These are phyloP conservation scores for Neurospora intermedia DNA, from an alignment of 495 filamentous ascomycete species.

Conservation along the genomic window DNA sequence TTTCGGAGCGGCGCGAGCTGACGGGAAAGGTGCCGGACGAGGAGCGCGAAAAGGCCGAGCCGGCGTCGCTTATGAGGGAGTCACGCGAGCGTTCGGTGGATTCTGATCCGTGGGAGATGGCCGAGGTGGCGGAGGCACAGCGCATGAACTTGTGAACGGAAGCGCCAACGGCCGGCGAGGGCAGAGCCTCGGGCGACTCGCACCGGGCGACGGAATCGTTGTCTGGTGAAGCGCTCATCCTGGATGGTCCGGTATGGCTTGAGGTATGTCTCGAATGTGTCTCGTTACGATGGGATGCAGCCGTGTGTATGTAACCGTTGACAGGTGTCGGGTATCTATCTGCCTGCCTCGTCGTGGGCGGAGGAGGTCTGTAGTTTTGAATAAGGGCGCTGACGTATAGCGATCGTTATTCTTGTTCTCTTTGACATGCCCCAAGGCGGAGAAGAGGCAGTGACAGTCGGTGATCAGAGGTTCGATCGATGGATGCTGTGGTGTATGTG, in stretches of 20 bases:
- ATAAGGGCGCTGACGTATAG: background rate
- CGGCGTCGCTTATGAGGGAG: constrained; percentile 34
- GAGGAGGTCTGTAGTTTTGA: background rate
- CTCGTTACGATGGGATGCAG: background rate
- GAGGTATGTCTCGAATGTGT: background rate
- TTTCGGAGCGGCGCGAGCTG: constrained; percentile 22
- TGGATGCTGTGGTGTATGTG: background rate
- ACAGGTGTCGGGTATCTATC: background rate
- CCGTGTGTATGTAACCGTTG: background rate
- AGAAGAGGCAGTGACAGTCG: background rate
- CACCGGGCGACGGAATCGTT: constrained; percentile 27
- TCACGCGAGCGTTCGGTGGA: constrained; percentile 44
- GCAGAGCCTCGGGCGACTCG: constrained; percentile 51
- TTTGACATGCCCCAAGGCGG: background rate
- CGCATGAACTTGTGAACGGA: constrained; percentile 50
- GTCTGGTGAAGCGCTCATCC: constrained; percentile 26
- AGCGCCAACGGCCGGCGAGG: constrained; percentile 54
- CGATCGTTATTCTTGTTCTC: background rate
- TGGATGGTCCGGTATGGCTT: constrained; percentile 1
- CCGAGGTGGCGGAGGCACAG: constrained; percentile 67
- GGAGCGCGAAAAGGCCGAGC: constrained; percentile 40
- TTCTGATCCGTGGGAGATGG: constrained; percentile 41
- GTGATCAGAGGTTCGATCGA: background rate
- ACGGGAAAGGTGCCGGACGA: constrained; percentile 34
- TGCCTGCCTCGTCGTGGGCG: background rate